Percentiles rank a stretch among this genome's conserved stretches.
Conservation (phyloP, 768 basidiomycete species). For the Tulasnella calospora region DNA sequence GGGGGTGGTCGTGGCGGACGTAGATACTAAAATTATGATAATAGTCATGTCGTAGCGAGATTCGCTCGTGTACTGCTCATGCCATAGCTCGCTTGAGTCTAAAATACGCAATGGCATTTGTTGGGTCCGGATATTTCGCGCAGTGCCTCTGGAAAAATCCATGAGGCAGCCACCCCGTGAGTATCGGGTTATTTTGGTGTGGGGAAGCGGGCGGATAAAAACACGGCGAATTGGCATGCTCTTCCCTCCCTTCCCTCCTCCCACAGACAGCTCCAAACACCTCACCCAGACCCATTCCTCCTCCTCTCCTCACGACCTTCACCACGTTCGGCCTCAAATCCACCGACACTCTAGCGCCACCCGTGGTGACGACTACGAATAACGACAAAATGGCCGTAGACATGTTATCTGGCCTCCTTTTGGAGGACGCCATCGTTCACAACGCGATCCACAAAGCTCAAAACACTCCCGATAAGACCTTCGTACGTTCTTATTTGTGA, state of each 20-base stretch:
- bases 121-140: background rate
- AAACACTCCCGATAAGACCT: conserved; percentile 10
- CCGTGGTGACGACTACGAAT: conserved; percentile 13
- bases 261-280: conserved; percentile 6
- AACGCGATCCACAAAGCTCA: conserved; percentile 27
- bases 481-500: background rate
- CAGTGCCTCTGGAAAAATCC: background rate
- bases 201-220: background rate
- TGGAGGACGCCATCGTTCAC: conserved; percentile 30
- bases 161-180: background rate
- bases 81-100: conserved; percentile 1
- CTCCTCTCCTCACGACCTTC: background rate
- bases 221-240: background rate
- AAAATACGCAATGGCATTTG: background rate
- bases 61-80: background rate
- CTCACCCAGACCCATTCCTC: background rate
- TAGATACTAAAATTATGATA: conserved; percentile 21
- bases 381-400: conserved; percentile 18
- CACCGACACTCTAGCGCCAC: background rate
- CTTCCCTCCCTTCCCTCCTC: background rate
- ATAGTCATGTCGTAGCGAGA: background rate
- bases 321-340: conserved; percentile 8
- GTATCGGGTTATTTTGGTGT: background rate
- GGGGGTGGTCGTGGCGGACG: conserved; percentile 29
- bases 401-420: conserved; percentile 29